Evolutionary conservation across 352 stramenopile genomes (phyloP), one percentile per base, ranked within the genome.

Genomic region (Phytophthora boehmeriae): DNA sequence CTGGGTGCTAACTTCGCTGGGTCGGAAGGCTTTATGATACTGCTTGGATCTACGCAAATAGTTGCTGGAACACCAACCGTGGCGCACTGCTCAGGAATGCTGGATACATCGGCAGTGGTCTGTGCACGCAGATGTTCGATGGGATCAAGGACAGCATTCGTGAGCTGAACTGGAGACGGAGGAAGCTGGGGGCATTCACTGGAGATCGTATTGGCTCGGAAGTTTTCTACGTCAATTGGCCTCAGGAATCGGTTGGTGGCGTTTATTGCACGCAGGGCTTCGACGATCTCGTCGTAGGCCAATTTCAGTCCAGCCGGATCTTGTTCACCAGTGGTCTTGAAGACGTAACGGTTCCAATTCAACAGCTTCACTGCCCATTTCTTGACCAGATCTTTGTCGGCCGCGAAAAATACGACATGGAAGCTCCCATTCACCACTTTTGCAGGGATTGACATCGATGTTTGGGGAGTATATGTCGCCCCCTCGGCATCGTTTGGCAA

Each of bases 301-400:
- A 64, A 45, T 16, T 70, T 46, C 0, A 75, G 63, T 39, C 39
- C 55, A 16, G 27, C 25, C 23, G 47, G 23, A 14, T 68, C 49
- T 11, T 61, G 42, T 14, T 54, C 28, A 19, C 50, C 6, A n/a
- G 25, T 6, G 51, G 51, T 32, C 27, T 66, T 39, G 41, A 92
- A 92, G 5, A 92, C 80, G 49, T 78, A 83, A 11, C 83, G 74
- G 54, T 88, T 89, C 83, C 83, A 92, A 43, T 92, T 92, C 11
- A 89, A 52, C 22, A 92, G 28, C 56, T 80, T 86, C 0, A 58
- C 42, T 10, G 76, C 63, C 83, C 83, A 92, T 19, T 57, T 59
- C 14, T 88, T 73, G 23, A 87, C 66, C 5, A 86, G 63, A 8
- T 75, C 49, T 53, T 76, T 80, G 44, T 71, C 71, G n/a, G 73